A percentile compares a stretch with the other conserved stretches of the same genome.
Evolutionary conservation across 805 yeast species (phyloP).

Genomic region (Jamesozyma hellenica): DNA sequence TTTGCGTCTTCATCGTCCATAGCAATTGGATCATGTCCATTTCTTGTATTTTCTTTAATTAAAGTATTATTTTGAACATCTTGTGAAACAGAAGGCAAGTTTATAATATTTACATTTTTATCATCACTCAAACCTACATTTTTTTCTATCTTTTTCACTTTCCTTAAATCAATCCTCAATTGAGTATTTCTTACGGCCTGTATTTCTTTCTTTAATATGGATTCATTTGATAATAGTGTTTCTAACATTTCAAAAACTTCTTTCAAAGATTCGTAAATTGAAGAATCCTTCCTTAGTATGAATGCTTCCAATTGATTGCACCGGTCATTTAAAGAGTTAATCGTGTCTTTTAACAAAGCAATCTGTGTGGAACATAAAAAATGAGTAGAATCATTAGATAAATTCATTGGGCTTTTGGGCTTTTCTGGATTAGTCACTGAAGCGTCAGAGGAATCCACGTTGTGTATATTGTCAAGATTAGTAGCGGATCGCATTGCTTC

Average conservation of each 20-base stretch:
- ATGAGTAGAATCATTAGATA: neutral
- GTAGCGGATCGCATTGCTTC: too few relatives aligned
- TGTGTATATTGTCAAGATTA: too few relatives aligned
- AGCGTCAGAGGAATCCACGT: too few relatives aligned
- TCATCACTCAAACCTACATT: neutral
- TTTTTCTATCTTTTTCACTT: constrained; percentile 2
- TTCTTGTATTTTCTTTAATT: neutral
- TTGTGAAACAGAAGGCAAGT: neutral
- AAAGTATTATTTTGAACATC: neutral
- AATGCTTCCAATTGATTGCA: constrained; percentile 9
- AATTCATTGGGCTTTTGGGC: neutral
- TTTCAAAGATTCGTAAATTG: constrained; percentile 15
- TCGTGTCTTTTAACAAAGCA: constrained; percentile 1
- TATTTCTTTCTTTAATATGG: constrained; percentile 18
- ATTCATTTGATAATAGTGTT: constrained; percentile 22
- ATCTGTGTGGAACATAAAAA: constrained; percentile 6
- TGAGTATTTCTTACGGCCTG: constrained; percentile 1
- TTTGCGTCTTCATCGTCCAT: neutral
- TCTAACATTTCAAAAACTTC: constrained; percentile 18
- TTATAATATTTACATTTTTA: neutral
- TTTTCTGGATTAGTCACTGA: too few relatives aligned
- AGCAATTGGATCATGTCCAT: neutral
- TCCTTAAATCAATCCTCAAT: constrained; percentile 4
- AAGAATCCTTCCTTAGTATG: constrained; percentile 11
- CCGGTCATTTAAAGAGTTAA: constrained; percentile 1